Evolutionary conservation across 805 yeast species (phyloP).

Genomic region (Sungouiozyma ichnusensis): DNA sequence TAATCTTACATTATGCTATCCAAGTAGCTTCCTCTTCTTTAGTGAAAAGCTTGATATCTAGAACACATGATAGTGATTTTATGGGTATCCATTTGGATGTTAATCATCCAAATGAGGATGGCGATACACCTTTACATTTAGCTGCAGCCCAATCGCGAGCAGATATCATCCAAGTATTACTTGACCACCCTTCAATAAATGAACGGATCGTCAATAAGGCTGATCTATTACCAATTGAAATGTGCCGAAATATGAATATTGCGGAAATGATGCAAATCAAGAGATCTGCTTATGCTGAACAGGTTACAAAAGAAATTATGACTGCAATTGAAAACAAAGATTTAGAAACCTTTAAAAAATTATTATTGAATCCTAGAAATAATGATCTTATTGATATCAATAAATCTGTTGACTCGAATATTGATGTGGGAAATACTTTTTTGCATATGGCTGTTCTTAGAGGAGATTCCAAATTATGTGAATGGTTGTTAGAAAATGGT

Average conservation of each 20-base stretch:
- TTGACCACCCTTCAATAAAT: constrained; percentile 56
- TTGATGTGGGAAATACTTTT: constrained; percentile 67
- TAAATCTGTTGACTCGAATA: constrained; percentile 74
- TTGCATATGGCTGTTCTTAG: constrained; percentile 75
- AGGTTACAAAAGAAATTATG: constrained; percentile 56
- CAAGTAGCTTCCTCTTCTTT: constrained; percentile 69
- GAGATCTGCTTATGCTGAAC: constrained; percentile 69
- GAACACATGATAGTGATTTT: constrained; percentile 13
- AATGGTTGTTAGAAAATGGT: constrained; percentile 81
- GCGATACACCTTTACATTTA: constrained; percentile 85
- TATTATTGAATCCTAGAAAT: constrained; percentile 65
- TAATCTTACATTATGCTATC: constrained; percentile 67
- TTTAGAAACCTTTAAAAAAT: constrained; percentile 47
- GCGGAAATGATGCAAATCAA: constrained; percentile 70
- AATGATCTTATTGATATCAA: constrained; percentile 76
- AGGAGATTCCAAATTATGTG: constrained; percentile 70
- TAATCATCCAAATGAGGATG: constrained; percentile 67
- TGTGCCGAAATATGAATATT: constrained; percentile 48
- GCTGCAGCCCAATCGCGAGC: constrained; percentile 68
- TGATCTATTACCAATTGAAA: constrained; percentile 73
- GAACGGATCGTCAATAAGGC: constrained; percentile 69
- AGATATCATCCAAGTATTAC: constrained; percentile 62
- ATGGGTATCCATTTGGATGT: constrained; percentile 36
- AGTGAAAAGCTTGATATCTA: constrained; percentile 38
- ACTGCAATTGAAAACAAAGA: constrained; percentile 61